Percentiles rank a stretch among this genome's conserved stretches.
phyloP scores from a whole-genome alignment of 2,329 filamentous ascomycete species.

The Basipetospora chlamydospora region DNA sequence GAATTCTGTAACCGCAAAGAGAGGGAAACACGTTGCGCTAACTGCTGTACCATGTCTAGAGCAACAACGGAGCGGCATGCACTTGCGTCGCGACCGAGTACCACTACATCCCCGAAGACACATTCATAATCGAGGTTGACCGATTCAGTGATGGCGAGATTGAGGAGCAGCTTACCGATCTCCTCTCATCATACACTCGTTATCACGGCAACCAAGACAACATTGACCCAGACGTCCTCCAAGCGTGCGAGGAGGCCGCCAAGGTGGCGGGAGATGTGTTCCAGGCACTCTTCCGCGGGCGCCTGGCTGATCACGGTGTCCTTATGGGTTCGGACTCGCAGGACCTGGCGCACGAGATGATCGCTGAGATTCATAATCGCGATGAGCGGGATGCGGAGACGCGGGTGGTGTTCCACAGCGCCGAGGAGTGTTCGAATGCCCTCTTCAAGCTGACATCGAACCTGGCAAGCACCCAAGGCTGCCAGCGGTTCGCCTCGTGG shows the following conservation, averaged over 20 bases:
- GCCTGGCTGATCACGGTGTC: constrained; percentile 9
- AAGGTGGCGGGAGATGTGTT: constrained; percentile 23
- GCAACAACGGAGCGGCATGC: constrained; percentile 27
- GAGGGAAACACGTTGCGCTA: no score
- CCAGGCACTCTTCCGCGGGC: constrained; percentile 19
- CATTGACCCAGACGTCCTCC: constrained; percentile 12
- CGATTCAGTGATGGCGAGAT: constrained; percentile 18
- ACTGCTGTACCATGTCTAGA: constrained; percentile 16
- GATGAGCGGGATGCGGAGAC: neutral
- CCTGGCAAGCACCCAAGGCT: neutral
- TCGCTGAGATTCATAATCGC: neutral
- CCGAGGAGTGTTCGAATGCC: constrained; percentile 17
- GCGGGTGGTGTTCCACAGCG: neutral
- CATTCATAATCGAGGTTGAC: constrained; percentile 20
- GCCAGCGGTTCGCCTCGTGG: constrained; percentile 18
- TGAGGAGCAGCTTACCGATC: constrained; percentile 16
- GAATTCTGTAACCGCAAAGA: no score
- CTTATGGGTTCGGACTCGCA: constrained; percentile 8
- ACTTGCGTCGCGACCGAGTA: constrained; percentile 34
- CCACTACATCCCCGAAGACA: constrained; percentile 18
- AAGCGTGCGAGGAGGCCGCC: constrained; percentile 14
- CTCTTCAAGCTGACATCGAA: constrained; percentile 25
- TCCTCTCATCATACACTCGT: constrained; percentile 23
- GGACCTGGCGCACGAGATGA: neutral
- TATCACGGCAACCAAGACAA: constrained; percentile 14